Percentiles rank a stretch among this genome's conserved stretches.
These are phyloP conservation scores for Solanum pinnatisectum DNA, from an alignment of 257 asterid genomes.

Conservation along the genomic window DNA sequence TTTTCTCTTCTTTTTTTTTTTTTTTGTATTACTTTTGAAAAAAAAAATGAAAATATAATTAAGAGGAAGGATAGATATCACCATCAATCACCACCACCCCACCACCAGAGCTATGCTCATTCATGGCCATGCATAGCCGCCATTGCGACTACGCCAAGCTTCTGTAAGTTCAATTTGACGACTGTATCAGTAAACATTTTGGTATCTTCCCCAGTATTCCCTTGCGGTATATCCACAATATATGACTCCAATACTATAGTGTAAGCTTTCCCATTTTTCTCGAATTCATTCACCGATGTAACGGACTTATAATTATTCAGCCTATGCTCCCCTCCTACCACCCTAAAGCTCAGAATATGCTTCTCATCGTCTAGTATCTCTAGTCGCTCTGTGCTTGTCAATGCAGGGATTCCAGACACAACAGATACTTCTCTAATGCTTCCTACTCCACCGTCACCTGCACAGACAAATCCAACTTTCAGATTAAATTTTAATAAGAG, in stretches of 20 bases:
- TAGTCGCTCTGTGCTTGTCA: constrained; percentile 80
- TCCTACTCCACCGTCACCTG: constrained; percentile 80
- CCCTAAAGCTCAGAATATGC: constrained; percentile 63
- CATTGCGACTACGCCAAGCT: constrained; percentile 59
- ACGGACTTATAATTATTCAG: constrained; percentile 70
- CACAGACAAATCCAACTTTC: background rate
- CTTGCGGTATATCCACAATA: constrained; percentile 79
- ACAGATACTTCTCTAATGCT: constrained; percentile 79
- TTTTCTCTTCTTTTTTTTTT: background rate
- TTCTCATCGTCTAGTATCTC: constrained; percentile 70
- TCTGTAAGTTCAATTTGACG: constrained; percentile 77
- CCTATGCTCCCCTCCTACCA: constrained; percentile 89
- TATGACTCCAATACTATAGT: constrained; percentile 73
- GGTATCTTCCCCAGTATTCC: constrained; percentile 79
- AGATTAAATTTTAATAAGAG: background rate
- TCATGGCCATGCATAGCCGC: constrained; percentile 38
- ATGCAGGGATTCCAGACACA: constrained; percentile 86
- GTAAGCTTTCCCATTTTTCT: constrained; percentile 18
- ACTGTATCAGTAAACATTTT: constrained; percentile 86
- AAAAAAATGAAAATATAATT: background rate
- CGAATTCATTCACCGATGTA: constrained; percentile 61
- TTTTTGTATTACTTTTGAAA: background rate
- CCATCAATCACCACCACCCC: background rate
- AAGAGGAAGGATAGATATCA: background rate
- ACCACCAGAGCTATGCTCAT: background rate